phyloP scores from a whole-genome alignment of 345 rosid species.

The Dimocarpus longan region DNA sequence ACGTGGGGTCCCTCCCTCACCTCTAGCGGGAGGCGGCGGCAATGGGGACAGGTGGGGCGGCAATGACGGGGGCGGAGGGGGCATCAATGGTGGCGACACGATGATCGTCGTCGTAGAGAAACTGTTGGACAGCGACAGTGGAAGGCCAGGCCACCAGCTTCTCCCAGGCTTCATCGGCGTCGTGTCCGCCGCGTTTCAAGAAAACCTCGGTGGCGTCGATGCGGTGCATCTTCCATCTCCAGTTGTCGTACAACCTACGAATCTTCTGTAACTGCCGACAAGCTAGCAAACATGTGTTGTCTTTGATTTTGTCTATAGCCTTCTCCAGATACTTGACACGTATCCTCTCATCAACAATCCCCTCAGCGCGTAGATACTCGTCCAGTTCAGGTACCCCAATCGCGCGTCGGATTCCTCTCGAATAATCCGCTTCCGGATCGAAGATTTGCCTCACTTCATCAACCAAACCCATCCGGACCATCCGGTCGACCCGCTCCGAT shows the following conservation, averaged over 20 bases:
- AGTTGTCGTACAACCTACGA: conserved; percentile 40
- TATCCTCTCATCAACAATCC: conserved; percentile 23
- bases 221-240: conserved; percentile 75
- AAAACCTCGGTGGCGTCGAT: conserved; percentile 81
- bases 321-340: conserved; percentile 41
- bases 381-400: conserved; percentile 86
- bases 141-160: conserved; percentile 57
- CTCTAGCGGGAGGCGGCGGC: conserved; percentile 43
- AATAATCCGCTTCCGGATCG: conserved; percentile 54
- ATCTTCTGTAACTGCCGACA: conserved; percentile 64
- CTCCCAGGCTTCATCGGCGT: conserved; percentile 72
- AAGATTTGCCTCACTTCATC: conserved; percentile 63
- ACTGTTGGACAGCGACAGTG: conserved; percentile 47
- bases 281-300: conserved; percentile 56
- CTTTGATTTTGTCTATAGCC: conserved; percentile 61
- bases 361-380: conserved; percentile 47
- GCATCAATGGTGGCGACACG: conserved; percentile 35
- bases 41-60: conserved; percentile 28
- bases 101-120: conserved; percentile 43
- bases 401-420: conserved; percentile 67
- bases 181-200: conserved; percentile 43
- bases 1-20: not conserved
- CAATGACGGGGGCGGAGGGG: conserved; percentile 35
- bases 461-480: conserved; percentile 68
- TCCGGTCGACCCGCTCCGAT: conserved; percentile 73